Base-by-base conservation (phyloP, 768 basidiomycete genomes). In the Dendrothele bispora region DNA sequence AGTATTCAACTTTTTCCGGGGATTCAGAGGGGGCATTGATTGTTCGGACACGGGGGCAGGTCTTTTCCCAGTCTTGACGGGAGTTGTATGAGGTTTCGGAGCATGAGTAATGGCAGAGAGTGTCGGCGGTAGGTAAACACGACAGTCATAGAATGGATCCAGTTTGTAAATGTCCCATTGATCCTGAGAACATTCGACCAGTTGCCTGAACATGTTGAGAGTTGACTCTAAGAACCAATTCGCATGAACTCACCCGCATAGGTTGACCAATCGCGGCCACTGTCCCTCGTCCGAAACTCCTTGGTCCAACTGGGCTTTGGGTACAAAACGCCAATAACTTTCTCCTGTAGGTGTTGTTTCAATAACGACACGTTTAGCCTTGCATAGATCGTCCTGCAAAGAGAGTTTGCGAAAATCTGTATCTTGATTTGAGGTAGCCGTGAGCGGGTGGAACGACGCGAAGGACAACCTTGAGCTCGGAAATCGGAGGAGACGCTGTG, bases 161-260 rank as follows among this genome's bases (percentile, higher is more conserved):
- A 91, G 74, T 59, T 90, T 91, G 67, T 90, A 84, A 24, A 91
- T 82, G 51, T 91, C 89, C 89, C 89, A 91, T 61, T 90, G 88
- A 28, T 91, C 86, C 60, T 86, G 85, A 17, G 78, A 77, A 59
- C 77, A 78, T 49, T 76, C 61, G 43, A 78, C 63, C 1, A 63
- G 60, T 64, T 78, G 66, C 8, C 84, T 84, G 52, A 21, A 56
- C 41, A 20, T 49, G 50, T n/a, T n/a, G n/a, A n/a, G n/a, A n/a
- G n/a, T n/a, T n/a, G n/a, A n/a, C n/a, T n/a, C n/a, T n/a, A n/a
- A n/a, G n/a, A n/a, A n/a, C n/a, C n/a, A n/a, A n/a, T n/a, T n/a
- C n/a, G n/a, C n/a, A n/a, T n/a, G 21, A 43, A 62, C 82, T 68
- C 57, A 90, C 89, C 88, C 86, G 56, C 82, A 86, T 41, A 90